These are phyloP conservation scores for Backusella mclennaniae DNA, from an alignment of 192 early-diverging fungal genomes.

Conservation along the genomic window DNA sequence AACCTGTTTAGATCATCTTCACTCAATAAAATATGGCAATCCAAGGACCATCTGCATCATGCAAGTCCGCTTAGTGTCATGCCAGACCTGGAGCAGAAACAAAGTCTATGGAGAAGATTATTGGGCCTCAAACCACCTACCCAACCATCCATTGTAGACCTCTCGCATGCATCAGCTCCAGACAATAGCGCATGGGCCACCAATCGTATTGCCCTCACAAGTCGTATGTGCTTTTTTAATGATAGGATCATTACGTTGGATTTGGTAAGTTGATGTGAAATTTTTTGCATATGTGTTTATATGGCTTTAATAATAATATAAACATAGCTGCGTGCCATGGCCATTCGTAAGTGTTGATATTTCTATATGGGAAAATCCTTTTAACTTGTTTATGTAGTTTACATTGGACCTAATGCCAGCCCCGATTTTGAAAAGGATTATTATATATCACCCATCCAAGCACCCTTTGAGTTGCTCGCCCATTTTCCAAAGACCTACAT, in stretches of 20 bases:
- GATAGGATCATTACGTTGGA: slow-evolving; percentile 85
- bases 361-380: not conserved
- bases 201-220: slow-evolving; percentile 68
- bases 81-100: slow-evolving; percentile 38
- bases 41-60: slow-evolving; percentile 68
- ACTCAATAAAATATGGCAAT: slow-evolving; percentile 27
- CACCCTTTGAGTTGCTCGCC: slow-evolving; percentile 82
- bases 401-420: slow-evolving; percentile 77
- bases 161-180: not conserved
- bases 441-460: slow-evolving; percentile 80
- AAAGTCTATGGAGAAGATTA: slow-evolving; percentile 37
- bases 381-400: slow-evolving; percentile 54
- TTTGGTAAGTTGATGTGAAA: slow-evolving; percentile 43
- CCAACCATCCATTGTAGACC: slow-evolving; percentile 2
- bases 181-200: slow-evolving; percentile 33
- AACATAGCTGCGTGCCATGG: slow-evolving; percentile 58
- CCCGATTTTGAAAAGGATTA: slow-evolving; percentile 83
- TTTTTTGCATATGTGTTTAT: not conserved
- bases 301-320: not conserved
- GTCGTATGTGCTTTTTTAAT: slow-evolving; percentile 79
- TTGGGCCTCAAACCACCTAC: slow-evolving; percentile 16
- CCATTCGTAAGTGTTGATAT: slow-evolving; percentile 38
- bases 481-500: slow-evolving; percentile 90
- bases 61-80: slow-evolving; percentile 62
- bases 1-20: slow-evolving; percentile 24